These are phyloP conservation scores for Penicillium flavigenum DNA, from an alignment of 495 filamentous ascomycete genomes.

Conservation along the genomic window DNA sequence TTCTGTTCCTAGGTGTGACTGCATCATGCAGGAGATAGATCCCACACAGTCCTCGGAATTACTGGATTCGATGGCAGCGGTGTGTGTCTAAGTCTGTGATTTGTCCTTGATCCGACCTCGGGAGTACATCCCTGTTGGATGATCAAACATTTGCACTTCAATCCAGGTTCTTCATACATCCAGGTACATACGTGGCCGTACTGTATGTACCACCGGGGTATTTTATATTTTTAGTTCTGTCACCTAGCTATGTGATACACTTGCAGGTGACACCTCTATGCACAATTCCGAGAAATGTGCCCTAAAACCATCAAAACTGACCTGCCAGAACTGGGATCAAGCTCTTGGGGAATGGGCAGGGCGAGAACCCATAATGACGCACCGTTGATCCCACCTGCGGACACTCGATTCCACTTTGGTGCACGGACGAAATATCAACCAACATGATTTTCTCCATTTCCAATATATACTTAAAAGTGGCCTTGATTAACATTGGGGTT, in stretches of 20 bases:
- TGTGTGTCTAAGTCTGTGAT: slow-evolving; percentile 1
- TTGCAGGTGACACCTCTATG: background rate
- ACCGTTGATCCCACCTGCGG: no score
- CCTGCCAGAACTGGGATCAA: no score
- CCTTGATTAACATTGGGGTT: no score
- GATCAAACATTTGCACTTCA: background rate
- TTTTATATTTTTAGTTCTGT: background rate
- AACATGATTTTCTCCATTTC: no score
- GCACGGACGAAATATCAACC: no score
- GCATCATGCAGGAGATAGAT: slow-evolving; percentile 1
- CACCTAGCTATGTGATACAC: background rate
- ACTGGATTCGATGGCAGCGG: slow-evolving; percentile 7
- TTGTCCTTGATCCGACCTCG: background rate
- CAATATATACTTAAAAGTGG: no score
- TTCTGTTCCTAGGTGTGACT: background rate
- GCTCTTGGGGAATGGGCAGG: no score
- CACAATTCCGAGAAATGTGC: background rate
- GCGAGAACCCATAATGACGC: no score
- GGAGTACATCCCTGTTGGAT: background rate
- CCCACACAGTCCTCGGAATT: background rate
- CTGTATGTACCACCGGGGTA: background rate
- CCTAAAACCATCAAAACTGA: no score
- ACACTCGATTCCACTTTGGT: no score
- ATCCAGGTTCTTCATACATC: background rate
- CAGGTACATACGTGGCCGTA: background rate